Evolutionary conservation across 2,329 filamentous ascomycete genomes (phyloP).

Genomic region (Paraphoma sp.): DNA sequence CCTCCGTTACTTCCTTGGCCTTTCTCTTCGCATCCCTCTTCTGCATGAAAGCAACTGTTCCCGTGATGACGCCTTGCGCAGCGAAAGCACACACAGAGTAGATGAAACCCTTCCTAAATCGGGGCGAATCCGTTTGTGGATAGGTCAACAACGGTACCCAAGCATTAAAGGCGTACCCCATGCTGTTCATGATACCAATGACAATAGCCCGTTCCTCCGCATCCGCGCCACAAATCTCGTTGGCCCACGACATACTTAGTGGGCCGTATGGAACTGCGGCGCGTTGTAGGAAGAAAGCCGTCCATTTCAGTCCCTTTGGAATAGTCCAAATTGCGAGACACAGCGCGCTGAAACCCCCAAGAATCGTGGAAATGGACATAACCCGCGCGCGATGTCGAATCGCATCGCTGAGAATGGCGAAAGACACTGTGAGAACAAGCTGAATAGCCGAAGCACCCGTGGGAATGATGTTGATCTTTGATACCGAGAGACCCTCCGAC

Average conservation of each 20-base stretch:
- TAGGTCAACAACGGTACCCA: conserved; percentile 48
- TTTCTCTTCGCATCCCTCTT: conserved; percentile 17
- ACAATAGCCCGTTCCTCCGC: conserved; percentile 55
- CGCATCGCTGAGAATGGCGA: conserved; percentile 24
- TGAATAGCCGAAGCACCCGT: conserved; percentile 23
- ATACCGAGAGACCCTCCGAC: conserved; percentile 11
- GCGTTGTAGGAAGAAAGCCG: conserved; percentile 39
- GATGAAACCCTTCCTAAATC: conserved; percentile 24
- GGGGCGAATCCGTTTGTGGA: conserved; percentile 23
- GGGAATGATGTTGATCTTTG: conserved; percentile 27
- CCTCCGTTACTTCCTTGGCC: conserved; percentile 1
- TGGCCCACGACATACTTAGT: conserved; percentile 53
- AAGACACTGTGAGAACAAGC: conserved; percentile 19
- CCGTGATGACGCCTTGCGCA: conserved; percentile 18
- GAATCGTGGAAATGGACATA: conserved; percentile 19
- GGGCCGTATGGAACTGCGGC: conserved; percentile 41
- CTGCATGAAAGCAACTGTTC: conserved; percentile 18
- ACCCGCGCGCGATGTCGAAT: conserved; percentile 22
- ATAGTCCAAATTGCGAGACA: conserved; percentile 42
- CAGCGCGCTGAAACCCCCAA: conserved; percentile 28
- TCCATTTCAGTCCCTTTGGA: conserved; percentile 39
- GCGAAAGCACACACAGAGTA: conserved; percentile 18
- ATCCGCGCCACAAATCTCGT: conserved; percentile 54
- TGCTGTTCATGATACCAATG: conserved; percentile 55
- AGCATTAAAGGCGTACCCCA: conserved; percentile 54